These are phyloP conservation scores for Emydomyces testavorans DNA, from an alignment of 2,329 filamentous ascomycete species.

Conservation along the genomic window DNA sequence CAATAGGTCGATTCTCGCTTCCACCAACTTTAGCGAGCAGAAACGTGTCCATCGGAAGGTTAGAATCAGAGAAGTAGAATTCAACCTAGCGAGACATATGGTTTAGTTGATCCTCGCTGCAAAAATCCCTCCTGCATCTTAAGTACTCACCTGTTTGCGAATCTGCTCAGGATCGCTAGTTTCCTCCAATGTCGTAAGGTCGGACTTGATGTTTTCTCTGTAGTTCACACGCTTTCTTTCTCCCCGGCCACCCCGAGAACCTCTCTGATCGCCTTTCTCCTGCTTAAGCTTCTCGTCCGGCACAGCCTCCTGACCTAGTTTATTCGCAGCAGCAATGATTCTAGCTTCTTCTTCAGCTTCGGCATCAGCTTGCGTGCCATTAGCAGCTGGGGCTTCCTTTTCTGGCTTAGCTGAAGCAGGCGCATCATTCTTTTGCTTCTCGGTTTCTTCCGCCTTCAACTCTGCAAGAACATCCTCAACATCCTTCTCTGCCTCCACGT, in stretches of 20 bases:
- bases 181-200: slow-evolving; percentile 55
- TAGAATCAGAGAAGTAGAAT: slow-evolving; percentile 90
- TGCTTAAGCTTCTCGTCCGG: slow-evolving; percentile 6
- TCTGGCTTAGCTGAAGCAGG: slow-evolving; percentile 15
- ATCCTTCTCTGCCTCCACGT: slow-evolving; percentile 37
- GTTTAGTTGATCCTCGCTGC: slow-evolving; percentile 2
- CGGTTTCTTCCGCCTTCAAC: slow-evolving; percentile 29
- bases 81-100: slow-evolving; percentile 53
- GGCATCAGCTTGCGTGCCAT: slow-evolving; percentile 28
- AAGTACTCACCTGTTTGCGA: slow-evolving; percentile 53
- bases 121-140: background rate
- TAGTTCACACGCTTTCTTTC: slow-evolving; percentile 22
- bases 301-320: slow-evolving; percentile 17
- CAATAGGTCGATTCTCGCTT: slow-evolving; percentile 60
- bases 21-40: slow-evolving; percentile 70
- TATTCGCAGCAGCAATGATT: slow-evolving; percentile 17
- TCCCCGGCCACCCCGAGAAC: slow-evolving; percentile 20
- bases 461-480: slow-evolving; percentile 37
- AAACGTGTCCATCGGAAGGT: slow-evolving; percentile 79
- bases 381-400: slow-evolving; percentile 26
- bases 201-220: slow-evolving; percentile 56
- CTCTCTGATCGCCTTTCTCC: slow-evolving; percentile 24
- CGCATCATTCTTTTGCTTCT: slow-evolving; percentile 6
- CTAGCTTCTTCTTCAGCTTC: slow-evolving; percentile 28
- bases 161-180: slow-evolving; percentile 70